Base-by-base conservation (phyloP, 2,329 filamentous ascomycete genomes). In the Paecilomyces variotii region DNA sequence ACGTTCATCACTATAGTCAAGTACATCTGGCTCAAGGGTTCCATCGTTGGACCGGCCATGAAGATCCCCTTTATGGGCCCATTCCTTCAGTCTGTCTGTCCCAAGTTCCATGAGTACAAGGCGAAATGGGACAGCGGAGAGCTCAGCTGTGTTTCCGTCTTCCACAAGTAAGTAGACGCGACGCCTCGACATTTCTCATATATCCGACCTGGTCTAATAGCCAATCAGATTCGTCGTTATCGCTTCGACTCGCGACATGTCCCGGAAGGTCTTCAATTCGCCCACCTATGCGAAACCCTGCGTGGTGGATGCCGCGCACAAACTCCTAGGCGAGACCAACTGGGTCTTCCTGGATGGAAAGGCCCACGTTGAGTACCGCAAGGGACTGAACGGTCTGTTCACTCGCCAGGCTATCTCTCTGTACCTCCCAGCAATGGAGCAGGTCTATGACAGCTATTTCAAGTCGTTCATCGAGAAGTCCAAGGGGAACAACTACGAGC, bases 291-390 rank as follows among this genome's bases (percentile, higher is more conserved):
- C 96, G 73, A 97, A 97, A 80, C 94, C 94, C 50, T 97, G 92
- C 71, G 92, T 99, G 62, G 94, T 99, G 63, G 93, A 97, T 73
- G 86, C 88, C 60, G 94, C 94, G 24, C 87, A 91, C 77, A 97
- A 97, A 80, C 88, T 99, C 55, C 86, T 99, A 56, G 90, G 94
- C 60, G 84, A 87, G 61, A 88, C 89, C 69, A 97, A 97, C 80
- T 99, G 92, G 91, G 94, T 97, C 19, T 97, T 97, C 78, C 81
- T 99, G 64, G 93, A 97, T 71, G 94, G 94, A 70, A 95, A 92
- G 78, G 86, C 87, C 45, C 94, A 99, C 69, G 90, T 96, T 65
- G 94, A 97, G 70, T 99, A 94, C 79, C 92, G 94, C 73, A 97
- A 97, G 80, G 94, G 94, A 56, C 82, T 99, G 65, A 97, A 97